Evolutionary conservation across 331 rosid species (phyloP), one percentile per base, ranked within the genome.

Genomic region (Quercus tomentella): DNA sequence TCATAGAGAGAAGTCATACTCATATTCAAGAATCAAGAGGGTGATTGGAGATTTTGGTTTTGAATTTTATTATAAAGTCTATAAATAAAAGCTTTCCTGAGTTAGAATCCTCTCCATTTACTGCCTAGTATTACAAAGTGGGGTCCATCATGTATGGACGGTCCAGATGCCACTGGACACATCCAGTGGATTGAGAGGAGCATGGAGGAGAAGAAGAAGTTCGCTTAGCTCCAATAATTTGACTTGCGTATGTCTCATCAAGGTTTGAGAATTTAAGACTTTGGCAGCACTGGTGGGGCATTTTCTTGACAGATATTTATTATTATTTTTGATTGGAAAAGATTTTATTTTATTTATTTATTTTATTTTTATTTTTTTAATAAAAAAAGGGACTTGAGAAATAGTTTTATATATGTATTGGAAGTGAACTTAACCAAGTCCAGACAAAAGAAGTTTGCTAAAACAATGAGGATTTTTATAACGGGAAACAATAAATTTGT

Each of bases 101-200:
- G 66, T 72, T 77, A 10, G 55, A 28, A 55, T 77, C 26, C 56
- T 80, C 74, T 17, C 78, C 41, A 67, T 35, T 76, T 82, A 84
- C 74, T 26, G 30, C 41, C 69, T 62, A 66, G 86, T 83, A 73
- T 89, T 85, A 82, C 78, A 75, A 76, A 66, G 77, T 71, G 76
- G 89, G 88, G 4, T 89, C 90, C 87, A 74, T 73, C 23, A 22
- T 4, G 56, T 73, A 52, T 81, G 43, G 57, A 88, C 86, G 88
- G 87, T 78, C 69, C 67, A 54, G 85, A 83, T 86, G 73, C 43
- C 79, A 17, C 67, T 76, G 3, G 30, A 74, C 43, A 35, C 18
- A 41, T 73, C 69, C 2, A 61, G 79, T 78, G 2, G 23, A 87
- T 58, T 81, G 81, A 56, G 83, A 72, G 52, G 49, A 85, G 9